Base-by-base conservation (phyloP, 305 asterid genomes). In the Fraxinus platypoda region DNA sequence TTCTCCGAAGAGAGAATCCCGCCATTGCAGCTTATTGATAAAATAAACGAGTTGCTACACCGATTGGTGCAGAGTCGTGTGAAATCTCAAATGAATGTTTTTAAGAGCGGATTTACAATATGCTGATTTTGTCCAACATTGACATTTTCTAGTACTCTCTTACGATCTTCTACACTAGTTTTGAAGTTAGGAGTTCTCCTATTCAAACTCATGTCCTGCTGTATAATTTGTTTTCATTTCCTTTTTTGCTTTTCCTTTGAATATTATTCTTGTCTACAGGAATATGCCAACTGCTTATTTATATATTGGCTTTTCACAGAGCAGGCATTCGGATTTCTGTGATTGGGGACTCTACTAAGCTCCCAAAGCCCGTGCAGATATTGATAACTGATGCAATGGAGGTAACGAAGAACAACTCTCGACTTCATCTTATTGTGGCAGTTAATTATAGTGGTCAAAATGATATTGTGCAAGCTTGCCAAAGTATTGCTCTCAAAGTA, bases 381-480 rank as follows among this genome's bases (percentile, higher is more conserved):
- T 33, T 84, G 79, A 75, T 89, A 77, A 68, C 70, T 21, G 38
- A 87, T 11, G 91, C 90, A 1, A 80, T 76, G 64, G 83, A 79
- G 79, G 72, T 87, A 4, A 90, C 94, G 0, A 33, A 62, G 71
- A 84, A 81, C 68, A 93, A 93, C 81, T 80, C 90, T 0, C 52
- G 85, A 33, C 92, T 89, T 83, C 95, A 89, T 49, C 87, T 93
- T 73, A 49, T 93, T 8, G 38, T 90, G 59, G 94, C 95, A 34
- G 59, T 93, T 26, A 90, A 90, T 78, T 93, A 93, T 54, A 88
- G 91, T 49, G 97, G 94, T 33, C 85, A 81, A 76, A 66, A 81
- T 21, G 97, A 93, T 80, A 78, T 91, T 17, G 89, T 90, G 17
- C 88, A 91, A 77, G 97, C 97, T 66, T 87, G 91, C 84, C 86